Evolutionary conservation across 805 yeast genomes (phyloP).

Genomic region (Scheffersomyces coipomensis): DNA sequence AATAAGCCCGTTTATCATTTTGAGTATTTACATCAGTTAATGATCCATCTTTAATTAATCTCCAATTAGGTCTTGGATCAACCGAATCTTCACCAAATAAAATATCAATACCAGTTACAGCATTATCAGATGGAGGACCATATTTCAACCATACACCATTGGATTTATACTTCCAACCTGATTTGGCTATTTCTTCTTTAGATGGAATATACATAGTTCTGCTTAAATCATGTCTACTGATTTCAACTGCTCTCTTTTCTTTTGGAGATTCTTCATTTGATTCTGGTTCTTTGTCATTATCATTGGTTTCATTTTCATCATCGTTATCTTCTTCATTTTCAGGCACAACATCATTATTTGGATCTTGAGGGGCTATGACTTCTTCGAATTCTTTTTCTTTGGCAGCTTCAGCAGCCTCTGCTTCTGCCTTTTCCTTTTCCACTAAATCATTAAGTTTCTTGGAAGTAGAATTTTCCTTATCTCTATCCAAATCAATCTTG

Average conservation of each 20-base stretch:
- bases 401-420: slow-evolving; percentile 1
- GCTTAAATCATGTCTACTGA: slow-evolving; percentile 17
- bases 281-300: neutral
- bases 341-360: neutral
- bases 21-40: slow-evolving; percentile 19
- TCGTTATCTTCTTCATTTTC: slow-evolving; percentile 2
- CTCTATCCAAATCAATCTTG: slow-evolving; percentile 5
- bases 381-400: slow-evolving; percentile 2
- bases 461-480: slow-evolving; percentile 1
- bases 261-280: neutral
- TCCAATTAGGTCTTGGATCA: slow-evolving; percentile 80
- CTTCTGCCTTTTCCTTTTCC: slow-evolving; percentile 3
- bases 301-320: neutral
- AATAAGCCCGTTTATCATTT: slow-evolving; percentile 18
- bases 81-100: slow-evolving; percentile 71
- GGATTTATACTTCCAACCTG: slow-evolving; percentile 47
- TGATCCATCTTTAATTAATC: slow-evolving; percentile 23
- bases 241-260: slow-evolving; percentile 9
- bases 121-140: slow-evolving; percentile 37
- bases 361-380: slow-evolving; percentile 2
- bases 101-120: slow-evolving; percentile 61
- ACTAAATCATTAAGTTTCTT: neutral
- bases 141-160: slow-evolving; percentile 62
- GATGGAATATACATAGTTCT: slow-evolving; percentile 28
- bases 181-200: slow-evolving; percentile 28